A percentile compares a stretch with the other conserved stretches of the same genome.
Evolutionary conservation across 352 stramenopile genomes (phyloP).

Genomic region (Thalassiosira ordinaria): DNA sequence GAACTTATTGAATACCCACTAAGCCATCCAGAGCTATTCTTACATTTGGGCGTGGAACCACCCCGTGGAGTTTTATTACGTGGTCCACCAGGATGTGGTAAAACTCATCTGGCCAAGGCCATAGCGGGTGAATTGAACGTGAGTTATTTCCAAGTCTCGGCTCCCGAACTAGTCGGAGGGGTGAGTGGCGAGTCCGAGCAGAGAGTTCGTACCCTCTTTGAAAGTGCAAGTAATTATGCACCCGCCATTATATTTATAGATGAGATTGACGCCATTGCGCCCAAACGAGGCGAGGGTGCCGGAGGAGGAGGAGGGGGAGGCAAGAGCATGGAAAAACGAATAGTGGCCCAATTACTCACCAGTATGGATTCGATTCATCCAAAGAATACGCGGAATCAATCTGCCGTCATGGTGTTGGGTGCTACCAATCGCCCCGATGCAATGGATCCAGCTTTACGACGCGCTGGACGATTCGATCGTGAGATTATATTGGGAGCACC

Average conservation of each 20-base stretch:
- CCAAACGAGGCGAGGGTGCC: constrained; percentile 91
- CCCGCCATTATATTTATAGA: constrained; percentile 99
- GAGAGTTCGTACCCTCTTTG: constrained; percentile 88
- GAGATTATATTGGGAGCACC: constrained; percentile 98
- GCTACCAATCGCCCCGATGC: constrained; percentile 97
- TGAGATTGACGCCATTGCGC: constrained; percentile 98
- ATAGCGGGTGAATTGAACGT: constrained; percentile 93
- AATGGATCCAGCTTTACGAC: constrained; percentile 94
- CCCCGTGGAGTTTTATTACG: constrained; percentile 83
- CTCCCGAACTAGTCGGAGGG: constrained; percentile 82
- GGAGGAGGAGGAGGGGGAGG: constrained; percentile 87
- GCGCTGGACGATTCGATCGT: constrained; percentile 97
- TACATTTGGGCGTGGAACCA: constrained; percentile 82
- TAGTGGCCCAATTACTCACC: constrained; percentile 88
- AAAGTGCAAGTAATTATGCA: constrained; percentile 96
- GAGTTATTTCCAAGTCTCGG: constrained; percentile 73
- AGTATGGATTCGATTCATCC: constrained; percentile 79
- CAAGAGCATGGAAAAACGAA: constrained; percentile 93
- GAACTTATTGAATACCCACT: background rate
- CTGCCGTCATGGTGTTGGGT: constrained; percentile 94
- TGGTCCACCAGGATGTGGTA: constrained; percentile 89
- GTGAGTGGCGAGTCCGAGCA: constrained; percentile 87
- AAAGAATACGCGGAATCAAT: constrained; percentile 64
- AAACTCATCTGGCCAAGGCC: constrained; percentile 98
- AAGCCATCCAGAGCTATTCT: constrained; percentile 78